Conservation (phyloP, 2,329 filamentous ascomycete genomes). For the Phaeosphaeria sp. region DNA sequence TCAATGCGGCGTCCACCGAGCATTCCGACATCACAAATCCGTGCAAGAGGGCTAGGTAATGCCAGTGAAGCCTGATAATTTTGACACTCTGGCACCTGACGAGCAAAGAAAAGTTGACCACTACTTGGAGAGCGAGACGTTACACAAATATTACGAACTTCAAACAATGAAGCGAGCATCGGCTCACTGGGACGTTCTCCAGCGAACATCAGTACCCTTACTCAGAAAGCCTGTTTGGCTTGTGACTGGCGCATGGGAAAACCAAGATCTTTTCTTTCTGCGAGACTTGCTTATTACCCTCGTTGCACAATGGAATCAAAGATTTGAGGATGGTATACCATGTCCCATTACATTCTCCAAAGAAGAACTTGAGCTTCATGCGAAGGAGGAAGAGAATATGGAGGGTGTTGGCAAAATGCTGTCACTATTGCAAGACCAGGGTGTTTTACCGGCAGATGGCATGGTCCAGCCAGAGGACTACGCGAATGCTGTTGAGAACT, state of each 20-base stretch:
- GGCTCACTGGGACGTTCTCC: conserved; percentile 36
- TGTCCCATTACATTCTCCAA: conserved; percentile 14
- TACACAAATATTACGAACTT: conserved; percentile 47
- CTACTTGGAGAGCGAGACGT: conserved; percentile 41
- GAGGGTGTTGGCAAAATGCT: conserved; percentile 39
- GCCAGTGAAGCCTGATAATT: conserved; percentile 36
- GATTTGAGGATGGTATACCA: conserved; percentile 12
- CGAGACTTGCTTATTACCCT: conserved; percentile 37
- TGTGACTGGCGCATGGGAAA: conserved; percentile 41
- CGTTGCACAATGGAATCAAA: conserved; percentile 3
- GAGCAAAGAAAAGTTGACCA: conserved; percentile 34
- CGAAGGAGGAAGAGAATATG: conserved; percentile 35
- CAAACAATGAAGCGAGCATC: conserved; percentile 38
- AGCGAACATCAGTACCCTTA: conserved; percentile 19
- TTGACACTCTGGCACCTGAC: conserved; percentile 7
- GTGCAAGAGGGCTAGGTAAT: conserved; percentile 42
- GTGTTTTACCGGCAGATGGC: conserved; percentile 38
- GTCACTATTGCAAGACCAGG: conserved; percentile 33
- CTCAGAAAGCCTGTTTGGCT: conserved; percentile 42
- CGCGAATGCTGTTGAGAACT: conserved; percentile 20
- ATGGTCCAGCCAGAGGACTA: conserved; percentile 43
- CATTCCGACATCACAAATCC: conserved; percentile 35
- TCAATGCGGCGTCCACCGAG: conserved; percentile 35
- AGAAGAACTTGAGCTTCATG: conserved; percentile 17
- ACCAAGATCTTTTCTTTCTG: conserved; percentile 42